Evolutionary conservation across 208 protist species (phyloP), one percentile per base, ranked within the genome.

Genomic region (Jaenimonas drosophilae): DNA sequence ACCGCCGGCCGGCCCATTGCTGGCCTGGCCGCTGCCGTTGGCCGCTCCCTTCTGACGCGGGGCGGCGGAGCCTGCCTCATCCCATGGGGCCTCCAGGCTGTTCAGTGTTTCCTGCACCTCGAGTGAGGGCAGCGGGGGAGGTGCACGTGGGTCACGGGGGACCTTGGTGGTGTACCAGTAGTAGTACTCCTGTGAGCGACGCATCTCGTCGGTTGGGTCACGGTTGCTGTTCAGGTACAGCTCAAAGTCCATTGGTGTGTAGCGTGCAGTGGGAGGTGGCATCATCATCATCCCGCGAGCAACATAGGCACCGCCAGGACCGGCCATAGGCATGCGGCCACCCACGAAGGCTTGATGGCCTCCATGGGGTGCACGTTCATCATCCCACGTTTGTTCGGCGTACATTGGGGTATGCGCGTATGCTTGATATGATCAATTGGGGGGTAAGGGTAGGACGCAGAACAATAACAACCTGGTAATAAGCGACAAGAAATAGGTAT

Each of bases 191-290:
- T 66, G 53, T 11, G 74, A 83, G 41, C 82, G 76, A 16, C 82
- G 77, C 77, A 91, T 88, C 41, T 91, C 77, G 27, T 80, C 69
- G 14, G 82, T 77, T 14, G 71, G 74, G 49, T 82, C 69, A 26
- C 65, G 65, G 51, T 77, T 77, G 55, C 76, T 70, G 52, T 85
- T 76, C 46, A 91, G 58, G 48, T 73, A 74, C 16, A 88, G 62
- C 50, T 88, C 77, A 62, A 91, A 91, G 65, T 91, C 82, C 74
- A 91, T 79, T 1, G 73, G 68, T 7, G 76, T 91, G 38, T 75
- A 87, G 29, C 82, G 73, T 1, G 64, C 63, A 42, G 44, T 40
- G 11, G 59, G 34, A 21, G 40, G 56, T 21, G 26, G 42, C 3
- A 19, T 24, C 45, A 21, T 20, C 29, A 21, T 36, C n/a, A 9